A percentile compares a stretch with the other conserved stretches of the same genome.
Conservation (phyloP, 129 eudicot species). For the Flaveria brownii region DNA sequence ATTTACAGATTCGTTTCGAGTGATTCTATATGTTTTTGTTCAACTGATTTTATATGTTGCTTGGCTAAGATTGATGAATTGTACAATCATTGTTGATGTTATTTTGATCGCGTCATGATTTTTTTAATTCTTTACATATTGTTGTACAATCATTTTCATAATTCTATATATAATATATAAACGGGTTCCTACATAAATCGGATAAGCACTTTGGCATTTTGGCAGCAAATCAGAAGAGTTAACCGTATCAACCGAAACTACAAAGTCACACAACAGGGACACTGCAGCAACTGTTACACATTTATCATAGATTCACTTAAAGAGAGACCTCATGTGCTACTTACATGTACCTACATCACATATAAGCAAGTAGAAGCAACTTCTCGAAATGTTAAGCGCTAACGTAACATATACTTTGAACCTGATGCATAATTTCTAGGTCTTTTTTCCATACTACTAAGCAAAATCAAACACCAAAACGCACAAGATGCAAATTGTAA, state of each 20-base stretch:
- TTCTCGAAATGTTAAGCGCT: not conserved
- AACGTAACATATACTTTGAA: not conserved
- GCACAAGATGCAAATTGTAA: not conserved
- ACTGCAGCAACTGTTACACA: not conserved
- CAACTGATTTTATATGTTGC: no score
- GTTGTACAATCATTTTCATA: no score
- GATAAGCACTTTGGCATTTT: slow-evolving; percentile 2
- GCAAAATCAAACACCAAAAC: not conserved
- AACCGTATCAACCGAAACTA: not conserved
- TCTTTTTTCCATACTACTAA: no score
- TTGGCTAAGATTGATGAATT: no score
- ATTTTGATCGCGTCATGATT: no score
- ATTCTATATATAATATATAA: no score
- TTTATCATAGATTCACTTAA: not conserved
- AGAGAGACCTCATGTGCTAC: slow-evolving; percentile 22
- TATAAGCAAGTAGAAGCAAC: slow-evolving; percentile 3
- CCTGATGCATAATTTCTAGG: not conserved
- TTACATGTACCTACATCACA: not conserved
- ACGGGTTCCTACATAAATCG: no score
- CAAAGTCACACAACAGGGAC: not conserved
- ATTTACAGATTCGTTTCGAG: no score
- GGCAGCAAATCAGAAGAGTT: not conserved
- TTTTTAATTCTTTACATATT: no score
- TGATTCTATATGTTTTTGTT: no score
- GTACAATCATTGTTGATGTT: no score